Base-by-base conservation (phyloP, 2,329 filamentous ascomycete genomes). In the Aureobasidium sp. region DNA sequence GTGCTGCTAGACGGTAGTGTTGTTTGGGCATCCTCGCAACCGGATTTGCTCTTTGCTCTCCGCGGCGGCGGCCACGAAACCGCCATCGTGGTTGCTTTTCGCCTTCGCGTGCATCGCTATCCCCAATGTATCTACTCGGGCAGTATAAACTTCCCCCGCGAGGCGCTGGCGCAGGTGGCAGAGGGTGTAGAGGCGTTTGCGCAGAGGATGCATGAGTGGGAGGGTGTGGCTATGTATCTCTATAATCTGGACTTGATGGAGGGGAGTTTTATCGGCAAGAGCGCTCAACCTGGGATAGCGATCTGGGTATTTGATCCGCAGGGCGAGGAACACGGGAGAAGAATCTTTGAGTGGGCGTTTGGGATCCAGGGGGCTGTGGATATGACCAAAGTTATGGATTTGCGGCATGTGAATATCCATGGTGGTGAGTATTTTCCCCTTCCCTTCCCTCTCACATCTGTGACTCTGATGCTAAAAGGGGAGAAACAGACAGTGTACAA, bases 31-130 rank as follows among this genome's bases (percentile, higher is more conserved):
- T 70, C 69, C 9, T 21, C 66, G 25, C 72, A 75, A 54, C 71
- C 74, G 2, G 74, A 77, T 19, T 66, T 77, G 2, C 65, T 76
- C 15, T 77, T 73, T 73, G 74, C 73, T 5, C 64, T 76, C 10
- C 68, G 74, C n/a, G 75, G 74, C 1, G 73, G 73, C 15, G 74
- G 73, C 4, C 25, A 33, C 4, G 38, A 43, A 17, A 1, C 17
- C n/a, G 21, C 45, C 35, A 31, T 59, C 7, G 57, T 59, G 4
- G 50, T 45, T 11, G 33, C 43, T 6, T 59, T 59, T 23, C 50
- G 33, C 15, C 11, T 59, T 8, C 38, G 37, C 31, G 45, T 46
- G 4, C 25, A 42, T 9, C n/a, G 19, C 2, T 59, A 40, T 25
- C 23, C 57, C 2, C 43, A 50, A 10, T 11, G 21, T 0, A 59